Evolutionary conservation across 23 red algal species (phyloP).

Genomic region (Agarophyton chilense): DNA sequence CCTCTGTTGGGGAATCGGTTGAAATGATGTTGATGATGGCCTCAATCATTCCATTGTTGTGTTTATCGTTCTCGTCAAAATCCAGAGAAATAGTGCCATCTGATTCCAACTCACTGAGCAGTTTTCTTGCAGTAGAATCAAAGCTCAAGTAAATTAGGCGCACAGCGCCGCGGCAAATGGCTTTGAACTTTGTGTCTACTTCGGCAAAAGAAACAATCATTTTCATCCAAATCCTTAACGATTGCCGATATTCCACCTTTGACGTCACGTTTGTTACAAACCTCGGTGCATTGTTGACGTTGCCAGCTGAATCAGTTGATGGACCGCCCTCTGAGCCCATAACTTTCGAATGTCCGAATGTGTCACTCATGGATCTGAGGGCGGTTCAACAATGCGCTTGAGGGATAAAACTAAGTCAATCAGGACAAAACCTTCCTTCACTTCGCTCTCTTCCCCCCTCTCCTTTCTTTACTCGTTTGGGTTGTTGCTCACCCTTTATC

Average conservation of each 20-base stretch:
- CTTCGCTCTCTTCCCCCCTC: too few relatives aligned
- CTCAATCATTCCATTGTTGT: not conserved
- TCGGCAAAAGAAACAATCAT: too few relatives aligned
- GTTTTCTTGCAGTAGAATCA: slow-evolving; percentile 10
- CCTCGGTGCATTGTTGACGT: slow-evolving; percentile 13
- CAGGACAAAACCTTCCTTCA: too few relatives aligned
- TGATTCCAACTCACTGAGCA: not conserved
- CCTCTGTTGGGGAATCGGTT: not conserved
- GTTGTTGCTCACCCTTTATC: too few relatives aligned
- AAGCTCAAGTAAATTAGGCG: slow-evolving; percentile 13
- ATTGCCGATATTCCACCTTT: slow-evolving; percentile 4
- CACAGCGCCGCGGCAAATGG: not conserved
- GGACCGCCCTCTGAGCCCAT: slow-evolving; percentile 6
- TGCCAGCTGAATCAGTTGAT: not conserved
- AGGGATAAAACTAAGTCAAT: too few relatives aligned
- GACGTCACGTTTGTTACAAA: slow-evolving; percentile 35
- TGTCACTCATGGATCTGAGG: too few relatives aligned
- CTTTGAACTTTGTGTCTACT: too few relatives aligned
- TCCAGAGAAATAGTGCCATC: slow-evolving; percentile 5
- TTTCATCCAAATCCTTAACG: not conserved
- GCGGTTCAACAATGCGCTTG: too few relatives aligned
- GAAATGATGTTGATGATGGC: slow-evolving; percentile 22
- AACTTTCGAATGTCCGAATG: too few relatives aligned
- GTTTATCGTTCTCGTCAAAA: not conserved
- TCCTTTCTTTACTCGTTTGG: too few relatives aligned